phyloP scores from a whole-genome alignment of 495 filamentous ascomycete species.

The Penicillium dipodomyicola region DNA sequence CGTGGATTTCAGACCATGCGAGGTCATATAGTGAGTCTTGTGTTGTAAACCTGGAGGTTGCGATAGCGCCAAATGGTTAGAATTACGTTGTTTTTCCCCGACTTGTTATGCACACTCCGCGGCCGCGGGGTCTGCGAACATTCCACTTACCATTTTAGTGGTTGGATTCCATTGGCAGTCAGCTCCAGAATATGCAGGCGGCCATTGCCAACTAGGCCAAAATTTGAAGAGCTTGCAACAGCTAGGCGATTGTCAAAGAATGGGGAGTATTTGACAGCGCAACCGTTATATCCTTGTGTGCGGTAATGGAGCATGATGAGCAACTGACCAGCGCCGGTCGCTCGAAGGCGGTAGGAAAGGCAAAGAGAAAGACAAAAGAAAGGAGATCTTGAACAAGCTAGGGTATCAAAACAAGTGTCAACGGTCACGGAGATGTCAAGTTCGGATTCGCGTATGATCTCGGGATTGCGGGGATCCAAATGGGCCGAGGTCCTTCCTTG shows the following conservation, averaged over 20 bases:
- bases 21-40: slow-evolving; percentile 95
- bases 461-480: slow-evolving; percentile 16
- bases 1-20: slow-evolving; percentile 90
- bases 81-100: neutral
- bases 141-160: slow-evolving; percentile 62
- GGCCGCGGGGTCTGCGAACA: slow-evolving; percentile 4
- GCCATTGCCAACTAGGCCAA: slow-evolving; percentile 95
- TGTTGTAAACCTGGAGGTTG: slow-evolving; percentile 71
- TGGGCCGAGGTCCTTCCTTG: slow-evolving; percentile 13
- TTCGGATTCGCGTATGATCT: slow-evolving; percentile 8
- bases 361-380: neutral
- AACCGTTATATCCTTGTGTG: slow-evolving; percentile 90
- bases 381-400: slow-evolving; percentile 7
- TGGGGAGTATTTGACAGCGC: slow-evolving; percentile 93
- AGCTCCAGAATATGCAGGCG: slow-evolving; percentile 78
- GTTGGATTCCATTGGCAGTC: slow-evolving; percentile 76
- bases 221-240: slow-evolving; percentile 83
- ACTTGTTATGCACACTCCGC: neutral
- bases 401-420: slow-evolving; percentile 13
- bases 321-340: slow-evolving; percentile 15
- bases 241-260: slow-evolving; percentile 95
- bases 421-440: neutral
- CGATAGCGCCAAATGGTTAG: neutral
- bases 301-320: slow-evolving; percentile 82
- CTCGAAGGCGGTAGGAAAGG: neutral